phyloP scores from a whole-genome alignment of 2,329 filamentous ascomycete genomes.

The Colletotrichum sp. region DNA sequence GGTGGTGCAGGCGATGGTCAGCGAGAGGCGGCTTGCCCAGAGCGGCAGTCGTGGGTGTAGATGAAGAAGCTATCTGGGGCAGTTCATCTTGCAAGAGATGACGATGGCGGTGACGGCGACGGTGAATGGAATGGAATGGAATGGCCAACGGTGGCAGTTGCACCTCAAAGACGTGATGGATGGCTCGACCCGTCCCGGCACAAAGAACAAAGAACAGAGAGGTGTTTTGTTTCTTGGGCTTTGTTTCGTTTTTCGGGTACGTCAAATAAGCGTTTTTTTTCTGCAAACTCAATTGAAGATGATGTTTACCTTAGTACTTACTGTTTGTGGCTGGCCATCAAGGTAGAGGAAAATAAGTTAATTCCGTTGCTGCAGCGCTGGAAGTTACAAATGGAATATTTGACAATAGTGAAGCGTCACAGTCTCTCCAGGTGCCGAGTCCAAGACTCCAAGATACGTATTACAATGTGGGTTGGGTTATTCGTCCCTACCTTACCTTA shows the following conservation, averaged over 20 bases:
- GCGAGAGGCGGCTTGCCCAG: neutral
- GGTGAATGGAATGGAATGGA: neutral
- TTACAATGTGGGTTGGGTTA: neutral
- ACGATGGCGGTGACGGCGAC: conserved; percentile 2
- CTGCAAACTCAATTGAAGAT: neutral
- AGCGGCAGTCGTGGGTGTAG: neutral
- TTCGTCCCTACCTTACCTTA: neutral
- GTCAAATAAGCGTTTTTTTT: neutral
- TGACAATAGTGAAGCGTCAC: too few species aligned
- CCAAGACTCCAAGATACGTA: neutral
- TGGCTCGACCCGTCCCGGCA: neutral
- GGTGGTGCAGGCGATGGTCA: neutral
- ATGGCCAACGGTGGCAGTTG: neutral
- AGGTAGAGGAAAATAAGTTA: neutral
- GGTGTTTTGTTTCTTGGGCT: neutral
- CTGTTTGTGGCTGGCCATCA: neutral
- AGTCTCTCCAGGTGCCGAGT: neutral
- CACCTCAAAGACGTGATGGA: neutral
- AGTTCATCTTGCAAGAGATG: conserved; percentile 4
- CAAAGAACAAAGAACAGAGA: neutral
- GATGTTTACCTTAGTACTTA: neutral
- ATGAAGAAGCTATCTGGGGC: neutral
- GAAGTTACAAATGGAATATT: neutral
- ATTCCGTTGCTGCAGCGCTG: neutral
- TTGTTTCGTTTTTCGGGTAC: neutral